Base-by-base conservation (phyloP, 768 basidiomycete species). In the Leucocoprinus birnbaumii region DNA sequence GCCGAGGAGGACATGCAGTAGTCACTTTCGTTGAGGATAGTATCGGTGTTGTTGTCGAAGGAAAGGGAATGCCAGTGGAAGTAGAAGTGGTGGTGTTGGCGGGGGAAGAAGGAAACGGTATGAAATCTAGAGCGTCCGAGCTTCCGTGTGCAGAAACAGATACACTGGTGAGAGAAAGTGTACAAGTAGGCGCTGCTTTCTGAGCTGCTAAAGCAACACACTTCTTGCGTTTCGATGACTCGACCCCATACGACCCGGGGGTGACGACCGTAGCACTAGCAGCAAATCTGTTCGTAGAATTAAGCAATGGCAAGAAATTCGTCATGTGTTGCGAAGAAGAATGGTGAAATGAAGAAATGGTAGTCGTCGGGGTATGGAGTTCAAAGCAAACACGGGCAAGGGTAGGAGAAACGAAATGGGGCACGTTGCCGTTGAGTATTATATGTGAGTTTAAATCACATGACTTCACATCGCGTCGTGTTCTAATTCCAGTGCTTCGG, bases 101-200 rank as follows among this genome's bases (percentile, higher is more conserved):
- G n/a, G 38, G 38, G 13, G 53, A 19, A 2, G 53, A 55, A 41
- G 54, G 47, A 26, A 55, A 48, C 14, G 54, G 47, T 5, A 48
- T 22, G 26, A 49, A 21, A 22, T 43, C 43, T 10, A 40, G 35
- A n/a, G 40, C 22, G 22, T 55, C 46, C 18, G 44, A 46, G 19
- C 26, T 42, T 6, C 47, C 38, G 44, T 35, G 43, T 45, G 44
- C 19, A 24, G 47, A 48, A 37, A 49, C 38, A 8, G 54, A 55
- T 2, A 55, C 54, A 41, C 37, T 49, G 2, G 54, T 48, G 31
- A 55, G 47, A 2, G 54, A 55, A 34, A 55, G 47, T 21, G 54
- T 49, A 34, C 54, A 55, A 1, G 54, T 55, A 7, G 54, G 38
- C 3, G 47, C 54, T n/a, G 54, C 47, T 41, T 55, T 55, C 27